Conservation (phyloP, 2,329 filamentous ascomycete species). For the Hypoxylon sp. region DNA sequence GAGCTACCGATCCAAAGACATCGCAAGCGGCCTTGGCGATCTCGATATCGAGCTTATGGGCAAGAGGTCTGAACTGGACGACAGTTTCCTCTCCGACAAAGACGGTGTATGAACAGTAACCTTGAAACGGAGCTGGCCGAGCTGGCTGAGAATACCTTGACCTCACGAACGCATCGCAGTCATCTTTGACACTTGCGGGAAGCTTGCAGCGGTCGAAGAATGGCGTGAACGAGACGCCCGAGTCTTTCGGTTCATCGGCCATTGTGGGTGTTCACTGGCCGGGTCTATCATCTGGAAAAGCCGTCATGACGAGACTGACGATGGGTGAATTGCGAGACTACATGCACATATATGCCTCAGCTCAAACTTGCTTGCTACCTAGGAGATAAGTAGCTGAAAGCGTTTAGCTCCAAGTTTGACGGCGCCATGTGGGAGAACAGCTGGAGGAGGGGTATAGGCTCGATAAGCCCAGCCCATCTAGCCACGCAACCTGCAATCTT, state of each 20-base stretch:
- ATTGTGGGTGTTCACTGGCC: slow-evolving; percentile 39
- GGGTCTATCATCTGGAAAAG: slow-evolving; percentile 7
- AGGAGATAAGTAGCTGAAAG: slow-evolving; percentile 4
- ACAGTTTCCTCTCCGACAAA: slow-evolving; percentile 57
- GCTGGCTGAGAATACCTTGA: slow-evolving; percentile 55
- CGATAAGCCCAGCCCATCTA: slow-evolving; percentile 34
- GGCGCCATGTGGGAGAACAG: slow-evolving; percentile 33
- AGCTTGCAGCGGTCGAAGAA: slow-evolving; percentile 54
- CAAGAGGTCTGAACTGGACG: slow-evolving; percentile 65
- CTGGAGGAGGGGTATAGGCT: slow-evolving; percentile 37
- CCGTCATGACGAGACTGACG: slow-evolving; percentile 13
- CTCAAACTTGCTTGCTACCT: slow-evolving; percentile 13
- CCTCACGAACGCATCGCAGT: slow-evolving; percentile 56
- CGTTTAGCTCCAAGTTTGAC: slow-evolving; percentile 11
- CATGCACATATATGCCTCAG: slow-evolving; percentile 29
- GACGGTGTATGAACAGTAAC: slow-evolving; percentile 68
- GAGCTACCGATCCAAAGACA: slow-evolving; percentile 61
- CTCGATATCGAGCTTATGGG: slow-evolving; percentile 59
- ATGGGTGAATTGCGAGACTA: slow-evolving; percentile 1
- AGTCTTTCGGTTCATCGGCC: slow-evolving; percentile 46
- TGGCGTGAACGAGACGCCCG: slow-evolving; percentile 46
- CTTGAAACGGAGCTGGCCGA: slow-evolving; percentile 59
- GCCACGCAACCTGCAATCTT: slow-evolving; percentile 26
- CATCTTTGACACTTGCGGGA: slow-evolving; percentile 45
- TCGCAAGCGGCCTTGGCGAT: slow-evolving; percentile 57